These are phyloP conservation scores for Kwoniella heveanensis DNA, from an alignment of 768 basidiomycete genomes.

Conservation along the genomic window DNA sequence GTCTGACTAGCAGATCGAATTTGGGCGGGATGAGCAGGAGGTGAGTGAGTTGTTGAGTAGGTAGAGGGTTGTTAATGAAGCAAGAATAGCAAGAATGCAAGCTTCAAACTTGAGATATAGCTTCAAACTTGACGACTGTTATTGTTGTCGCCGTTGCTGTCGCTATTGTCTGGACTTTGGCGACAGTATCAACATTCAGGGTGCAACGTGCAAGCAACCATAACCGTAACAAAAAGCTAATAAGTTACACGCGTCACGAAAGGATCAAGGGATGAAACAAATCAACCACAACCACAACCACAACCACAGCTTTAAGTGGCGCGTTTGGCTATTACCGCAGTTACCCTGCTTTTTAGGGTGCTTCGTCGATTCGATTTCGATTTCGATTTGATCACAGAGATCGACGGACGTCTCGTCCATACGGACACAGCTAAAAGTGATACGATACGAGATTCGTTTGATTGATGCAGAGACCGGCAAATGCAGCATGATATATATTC, in stretches of 20 bases:
- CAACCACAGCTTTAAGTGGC: slow-evolving; percentile 2
- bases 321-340: slow-evolving; percentile 5
- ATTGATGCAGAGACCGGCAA: too few species aligned
- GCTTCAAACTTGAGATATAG: too few species aligned
- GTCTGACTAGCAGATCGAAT: neutral
- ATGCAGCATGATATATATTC: too few species aligned
- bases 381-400: neutral
- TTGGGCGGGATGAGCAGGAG: too few species aligned
- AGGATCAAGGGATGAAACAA: slow-evolving; percentile 22
- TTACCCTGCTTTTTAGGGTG: neutral
- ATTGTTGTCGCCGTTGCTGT: neutral
- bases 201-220: too few species aligned
- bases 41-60: neutral
- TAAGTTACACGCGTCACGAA: slow-evolving; percentile 13
- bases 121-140: too few species aligned
- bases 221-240: neutral
- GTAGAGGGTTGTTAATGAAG: neutral
- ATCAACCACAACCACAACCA: neutral
- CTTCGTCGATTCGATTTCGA: neutral
- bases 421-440: too few species aligned
- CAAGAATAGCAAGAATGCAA: slow-evolving; percentile 1
- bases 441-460: too few species aligned
- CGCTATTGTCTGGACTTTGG: slow-evolving; percentile 12
- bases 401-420: too few species aligned
- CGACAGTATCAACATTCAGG: neutral